phyloP scores from a whole-genome alignment of 192 early-diverging fungal genomes.

The Allomyces arbusculus region DNA sequence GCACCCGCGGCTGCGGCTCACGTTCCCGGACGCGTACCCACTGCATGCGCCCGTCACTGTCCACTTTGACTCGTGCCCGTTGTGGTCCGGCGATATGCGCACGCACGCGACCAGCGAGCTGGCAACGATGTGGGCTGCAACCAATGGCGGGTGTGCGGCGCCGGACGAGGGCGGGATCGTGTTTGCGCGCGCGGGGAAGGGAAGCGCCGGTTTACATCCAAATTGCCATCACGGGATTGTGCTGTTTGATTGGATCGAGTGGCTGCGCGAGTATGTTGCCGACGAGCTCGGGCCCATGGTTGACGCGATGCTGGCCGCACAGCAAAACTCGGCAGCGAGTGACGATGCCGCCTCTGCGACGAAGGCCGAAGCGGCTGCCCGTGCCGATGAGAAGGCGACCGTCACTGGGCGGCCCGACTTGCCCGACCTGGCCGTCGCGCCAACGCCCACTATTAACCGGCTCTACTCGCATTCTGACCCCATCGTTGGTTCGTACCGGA shows the following conservation, averaged over 20 bases:
- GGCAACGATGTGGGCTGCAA: background rate
- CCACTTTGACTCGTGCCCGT: background rate
- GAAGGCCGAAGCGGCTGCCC: background rate
- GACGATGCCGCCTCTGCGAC: background rate
- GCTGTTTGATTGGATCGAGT: slow-evolving; percentile 3
- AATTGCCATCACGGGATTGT: background rate
- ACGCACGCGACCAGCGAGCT: background rate
- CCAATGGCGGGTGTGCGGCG: background rate
- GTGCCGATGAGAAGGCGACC: background rate
- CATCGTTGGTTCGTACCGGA: background rate
- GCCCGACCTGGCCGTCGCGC: background rate
- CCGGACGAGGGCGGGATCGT: background rate
- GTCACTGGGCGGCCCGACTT: background rate
- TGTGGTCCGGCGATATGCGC: background rate
- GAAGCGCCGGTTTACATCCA: too few species aligned
- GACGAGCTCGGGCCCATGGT: too few species aligned
- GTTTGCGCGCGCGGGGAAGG: too few species aligned
- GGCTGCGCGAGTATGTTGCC: background rate
- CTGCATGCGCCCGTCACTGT: background rate
- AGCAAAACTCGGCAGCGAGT: background rate
- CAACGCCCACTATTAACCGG: background rate
- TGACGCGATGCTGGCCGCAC: background rate
- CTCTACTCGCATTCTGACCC: background rate
- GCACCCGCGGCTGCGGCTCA: background rate
- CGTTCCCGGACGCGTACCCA: background rate